Base-by-base conservation (phyloP, 2,329 filamentous ascomycete genomes). In the Xylaria sp. region DNA sequence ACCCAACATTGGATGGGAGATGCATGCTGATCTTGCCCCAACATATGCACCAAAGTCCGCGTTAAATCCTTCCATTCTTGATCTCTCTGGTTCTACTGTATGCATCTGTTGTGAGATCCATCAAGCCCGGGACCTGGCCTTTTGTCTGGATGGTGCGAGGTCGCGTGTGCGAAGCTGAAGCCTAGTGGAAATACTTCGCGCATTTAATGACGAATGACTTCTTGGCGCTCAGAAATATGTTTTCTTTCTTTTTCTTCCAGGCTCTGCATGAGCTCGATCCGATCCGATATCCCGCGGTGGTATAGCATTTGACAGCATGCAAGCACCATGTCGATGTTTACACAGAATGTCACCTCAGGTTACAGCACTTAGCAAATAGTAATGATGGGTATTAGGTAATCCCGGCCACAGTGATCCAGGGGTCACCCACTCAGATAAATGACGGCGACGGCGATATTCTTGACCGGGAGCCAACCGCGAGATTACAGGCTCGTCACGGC, bases 271-370 rank as follows among this genome's bases (percentile, higher is more conserved):
- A 69, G 18, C 67, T 55, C 48, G 58, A 63, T 66, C 67, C 67
- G 63, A 66, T 59, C 67, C 63, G 63, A 69, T 66, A 60, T 39
- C 34, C 57, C 46, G 28, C 41, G n/a, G 52, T 44, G n/a, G 25
- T 62, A 44, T 55, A 52, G 25, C 57, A 32, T 55, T 59, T 63
- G 44, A 46, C 52, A 48, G 52, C 57, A 23, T 57, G 57, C 57
- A 67, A 52, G 9, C 28, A 34, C 37, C n/a, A 37, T 66, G 20
- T 58, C 54, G 37, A 57, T 15, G 15, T 48, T 7, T 10, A 34
- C 56, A 34, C 56, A 34, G 46, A 28, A 37, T 54, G 63, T 66
- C 54, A 63, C 54, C 18, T 60, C 62, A 48, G 32, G 37, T 65
- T 58, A 46, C 66, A 65, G 57, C 25, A 48, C 18, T 46, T 20